Evolutionary conservation across 2,329 filamentous ascomycete genomes (phyloP), one percentile per base, ranked within the genome.

Genomic region (Ustulina deusta): DNA sequence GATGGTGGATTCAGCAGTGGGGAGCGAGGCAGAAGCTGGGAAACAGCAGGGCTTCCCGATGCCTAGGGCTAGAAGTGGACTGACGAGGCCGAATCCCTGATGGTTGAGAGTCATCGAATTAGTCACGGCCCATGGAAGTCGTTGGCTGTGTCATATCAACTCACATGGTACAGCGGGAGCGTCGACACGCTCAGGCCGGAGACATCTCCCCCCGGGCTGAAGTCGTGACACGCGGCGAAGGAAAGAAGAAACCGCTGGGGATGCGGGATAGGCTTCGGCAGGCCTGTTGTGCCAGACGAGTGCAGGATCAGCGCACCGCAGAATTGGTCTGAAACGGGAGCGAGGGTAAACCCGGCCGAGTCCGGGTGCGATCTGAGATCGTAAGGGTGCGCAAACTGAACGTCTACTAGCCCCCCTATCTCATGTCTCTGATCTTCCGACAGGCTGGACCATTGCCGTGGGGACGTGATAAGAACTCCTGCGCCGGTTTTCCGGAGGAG

Each of bases 271-370:
- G 79, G 77, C 60, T 80, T 81, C 10, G 79, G 79, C 56, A 62
- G 36, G n/a, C 78, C 79, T 0, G 79, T 80, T 5, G 78, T 79
- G 0, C 78, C 78, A 0, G 78, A 79, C 3, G 77, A 78, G 63
- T 80, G 78, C 4, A 80, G 69, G 27, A 79, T 73, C 27, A 79
- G 22, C n/a, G n/a, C n/a, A n/a, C n/a, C n/a, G n/a, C n/a, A n/a
- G n/a, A n/a, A n/a, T n/a, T n/a, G n/a, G n/a, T n/a, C n/a, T n/a
- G n/a, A n/a, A n/a, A n/a, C n/a, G n/a, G n/a, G n/a, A n/a, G n/a
- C n/a, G n/a, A n/a, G n/a, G n/a, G n/a, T n/a, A n/a, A n/a, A n/a
- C n/a, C n/a, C n/a, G n/a, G n/a, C n/a, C n/a, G n/a, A n/a, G n/a
- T n/a, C n/a, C n/a, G n/a, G n/a, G n/a, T n/a, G n/a, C n/a, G n/a